Base-by-base conservation (phyloP, 768 basidiomycete species). In the Collybia sordida region DNA sequence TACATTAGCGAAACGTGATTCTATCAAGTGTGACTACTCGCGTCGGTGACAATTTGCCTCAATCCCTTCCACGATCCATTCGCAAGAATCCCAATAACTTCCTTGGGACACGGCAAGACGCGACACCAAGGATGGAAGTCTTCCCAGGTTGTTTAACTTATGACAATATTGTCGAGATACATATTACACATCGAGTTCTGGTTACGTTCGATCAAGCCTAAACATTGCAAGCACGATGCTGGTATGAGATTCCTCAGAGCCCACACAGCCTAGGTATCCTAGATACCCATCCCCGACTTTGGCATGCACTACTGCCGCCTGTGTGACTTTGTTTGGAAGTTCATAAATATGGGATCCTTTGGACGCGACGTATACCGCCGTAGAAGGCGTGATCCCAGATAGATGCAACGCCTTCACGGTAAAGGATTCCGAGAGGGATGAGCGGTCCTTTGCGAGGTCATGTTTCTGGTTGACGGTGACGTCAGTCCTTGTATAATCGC, bases 211-310 rank as follows among this genome's bases (percentile, higher is more conserved):
- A 14, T 31, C 31, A 31, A 69, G 45, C 6, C 59, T 64, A 22
- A 71, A 54, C 66, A 73, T 65, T n/a, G 64, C 64, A 28, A 71
- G 59, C 15, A 71, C 31, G 34, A 67, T 56, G 4, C 54, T 60
- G 11, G 61, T 64, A 18, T 60, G 58, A 27, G 63, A 62, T 7
- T 50, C 47, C 21, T 63, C 65, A 14, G 61, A 59, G 41, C 62
- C 63, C 36, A 69, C 61, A 48, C 71, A 68, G 3, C 70, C 71
- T 39, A 72, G 63, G 42, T 68, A 73, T 0, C 69, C 70, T 1
- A 73, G 31, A 25, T 49, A 51, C 3, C 72, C 71, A 12, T 62
- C 57, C 5, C 63, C 68, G 15, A 66, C 46, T 7, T 41, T 54
- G 0, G 57, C 49, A 7, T 52, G 55, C 2, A 64, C 59, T 24